Percentiles rank a stretch among this genome's conserved stretches.
These are phyloP conservation scores for Rhynchospora breviuscula DNA, from an alignment of 176 grass and related monocot genomes.

Conservation along the genomic window DNA sequence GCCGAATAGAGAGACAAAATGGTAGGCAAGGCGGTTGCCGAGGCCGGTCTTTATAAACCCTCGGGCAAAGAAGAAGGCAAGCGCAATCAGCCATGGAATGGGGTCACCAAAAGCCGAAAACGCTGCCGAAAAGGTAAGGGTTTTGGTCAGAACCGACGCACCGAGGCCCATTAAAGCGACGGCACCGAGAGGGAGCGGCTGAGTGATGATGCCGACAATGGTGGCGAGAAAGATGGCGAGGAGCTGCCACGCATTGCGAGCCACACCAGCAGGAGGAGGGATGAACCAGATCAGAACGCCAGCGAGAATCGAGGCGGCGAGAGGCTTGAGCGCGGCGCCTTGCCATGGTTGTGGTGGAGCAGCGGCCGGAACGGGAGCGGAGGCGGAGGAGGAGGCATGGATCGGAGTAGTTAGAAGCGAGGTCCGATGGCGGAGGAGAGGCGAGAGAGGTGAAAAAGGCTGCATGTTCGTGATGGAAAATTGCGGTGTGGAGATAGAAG, in stretches of 20 bases:
- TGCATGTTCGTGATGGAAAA: neutral
- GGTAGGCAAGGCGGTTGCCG: conserved; percentile 74
- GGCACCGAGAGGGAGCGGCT: conserved; percentile 92
- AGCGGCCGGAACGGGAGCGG: conserved; percentile 13
- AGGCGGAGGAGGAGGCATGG: neutral
- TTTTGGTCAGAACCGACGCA: conserved; percentile 72
- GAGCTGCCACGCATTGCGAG: conserved; percentile 84
- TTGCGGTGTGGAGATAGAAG: neutral
- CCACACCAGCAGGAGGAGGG: conserved; percentile 62
- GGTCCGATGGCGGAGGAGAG: conserved; percentile 26
- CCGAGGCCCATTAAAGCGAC: conserved; percentile 89
- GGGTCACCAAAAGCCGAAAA: conserved; percentile 97
- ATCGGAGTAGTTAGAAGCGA: conserved; percentile 11
- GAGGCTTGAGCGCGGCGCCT: conserved; percentile 69
- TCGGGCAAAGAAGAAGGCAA: conserved; percentile 96
- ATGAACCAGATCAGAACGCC: conserved; percentile 70
- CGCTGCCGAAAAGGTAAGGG: conserved; percentile 76
- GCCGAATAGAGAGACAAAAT: conserved; percentile 83
- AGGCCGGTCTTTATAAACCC: conserved; percentile 97
- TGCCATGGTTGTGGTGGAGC: conserved; percentile 32
- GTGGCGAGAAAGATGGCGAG: conserved; percentile 88
- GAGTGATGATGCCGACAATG: conserved; percentile 93
- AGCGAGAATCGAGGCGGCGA: conserved; percentile 46
- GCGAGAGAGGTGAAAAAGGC: neutral
- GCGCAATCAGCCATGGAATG: conserved; percentile 97